Percentiles rank a stretch among this genome's conserved stretches.
Conservation (phyloP, 345 rosid genomes). For the Sonneratia alba region DNA sequence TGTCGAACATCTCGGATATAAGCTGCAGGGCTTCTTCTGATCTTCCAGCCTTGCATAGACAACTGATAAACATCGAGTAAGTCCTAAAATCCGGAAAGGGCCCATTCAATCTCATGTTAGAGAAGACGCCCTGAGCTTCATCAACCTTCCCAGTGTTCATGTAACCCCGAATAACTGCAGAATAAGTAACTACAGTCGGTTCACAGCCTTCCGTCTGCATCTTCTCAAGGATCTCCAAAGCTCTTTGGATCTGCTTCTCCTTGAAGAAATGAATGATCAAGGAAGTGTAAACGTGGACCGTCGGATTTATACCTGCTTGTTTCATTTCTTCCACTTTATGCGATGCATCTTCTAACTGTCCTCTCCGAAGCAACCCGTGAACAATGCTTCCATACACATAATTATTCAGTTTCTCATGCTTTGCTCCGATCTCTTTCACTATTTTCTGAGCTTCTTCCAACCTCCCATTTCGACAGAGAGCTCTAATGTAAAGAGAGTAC, state of each 20-base stretch:
- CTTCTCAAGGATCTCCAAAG: constrained; percentile 29
- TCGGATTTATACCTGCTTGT: constrained; percentile 39
- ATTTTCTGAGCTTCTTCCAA: constrained; percentile 53
- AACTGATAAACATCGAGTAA: constrained; percentile 50
- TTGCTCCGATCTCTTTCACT: constrained; percentile 26
- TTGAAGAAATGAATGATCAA: constrained; percentile 53
- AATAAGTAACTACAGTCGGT: constrained; percentile 57
- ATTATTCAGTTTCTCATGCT: constrained; percentile 33
- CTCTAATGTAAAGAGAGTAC: constrained; percentile 51
- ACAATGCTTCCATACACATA: constrained; percentile 57
- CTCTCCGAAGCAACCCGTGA: constrained; percentile 47
- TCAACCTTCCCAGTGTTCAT: constrained; percentile 34
- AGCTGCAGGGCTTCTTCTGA: constrained; percentile 62
- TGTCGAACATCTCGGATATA: constrained; percentile 46
- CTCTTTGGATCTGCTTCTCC: constrained; percentile 47
- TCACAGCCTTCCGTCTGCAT: constrained; percentile 48
- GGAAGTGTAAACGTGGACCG: constrained; percentile 67
- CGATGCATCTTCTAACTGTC: constrained; percentile 47
- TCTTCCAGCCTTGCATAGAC: constrained; percentile 47
- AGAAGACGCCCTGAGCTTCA: constrained; percentile 53
- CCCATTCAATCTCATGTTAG: constrained; percentile 35
- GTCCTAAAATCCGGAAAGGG: constrained; percentile 63
- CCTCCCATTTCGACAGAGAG: constrained; percentile 64
- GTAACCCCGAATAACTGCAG: constrained; percentile 61
- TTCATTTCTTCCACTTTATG: constrained; percentile 60